Conservation (phyloP, 2,329 filamentous ascomycete species). For the Rasamsonia emersonii region DNA sequence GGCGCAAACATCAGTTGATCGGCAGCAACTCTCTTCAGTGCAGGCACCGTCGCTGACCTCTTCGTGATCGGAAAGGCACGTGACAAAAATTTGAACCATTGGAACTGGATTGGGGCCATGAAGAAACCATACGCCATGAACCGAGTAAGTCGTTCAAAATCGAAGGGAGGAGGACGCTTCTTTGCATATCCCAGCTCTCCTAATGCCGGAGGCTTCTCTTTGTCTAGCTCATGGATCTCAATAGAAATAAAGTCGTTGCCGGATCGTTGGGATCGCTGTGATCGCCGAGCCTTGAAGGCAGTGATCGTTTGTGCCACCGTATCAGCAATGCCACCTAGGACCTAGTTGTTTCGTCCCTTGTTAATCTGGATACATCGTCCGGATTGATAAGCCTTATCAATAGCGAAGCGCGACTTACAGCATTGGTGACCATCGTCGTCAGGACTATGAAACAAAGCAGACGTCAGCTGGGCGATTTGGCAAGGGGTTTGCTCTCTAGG, state of each 20-base stretch:
- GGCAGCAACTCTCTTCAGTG: conserved; percentile 80
- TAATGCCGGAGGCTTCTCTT: conserved; percentile 60
- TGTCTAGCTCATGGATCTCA: conserved; percentile 80
- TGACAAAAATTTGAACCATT: conserved; percentile 86
- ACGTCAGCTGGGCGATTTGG: conserved; percentile 13
- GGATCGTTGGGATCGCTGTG: conserved; percentile 45
- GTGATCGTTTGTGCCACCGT: conserved; percentile 93
- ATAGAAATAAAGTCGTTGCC: conserved; percentile 68
- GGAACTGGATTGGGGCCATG: conserved; percentile 91
- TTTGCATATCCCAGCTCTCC: conserved; percentile 58
- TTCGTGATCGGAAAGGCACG: conserved; percentile 77
- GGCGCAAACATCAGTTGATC: conserved; percentile 94
- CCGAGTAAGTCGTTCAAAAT: conserved; percentile 86
- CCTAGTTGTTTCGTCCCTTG: conserved; percentile 30
- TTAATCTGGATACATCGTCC: conserved; percentile 9
- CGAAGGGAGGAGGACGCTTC: conserved; percentile 69
- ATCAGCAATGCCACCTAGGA: conserved; percentile 90
- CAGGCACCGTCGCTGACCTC: conserved; percentile 62
- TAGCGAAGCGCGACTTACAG: conserved; percentile 44
- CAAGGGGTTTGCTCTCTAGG: too few relatives aligned
- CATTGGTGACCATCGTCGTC: conserved; percentile 98
- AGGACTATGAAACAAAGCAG: conserved; percentile 51
- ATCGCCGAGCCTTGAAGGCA: conserved; percentile 56
- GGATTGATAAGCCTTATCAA: conserved; percentile 1
- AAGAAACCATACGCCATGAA: conserved; percentile 98